Evolutionary conservation across 1,284 basidiomycete species (phyloP), one percentile per base, ranked within the genome.

Genomic region (Sanghuangporus weigelae): DNA sequence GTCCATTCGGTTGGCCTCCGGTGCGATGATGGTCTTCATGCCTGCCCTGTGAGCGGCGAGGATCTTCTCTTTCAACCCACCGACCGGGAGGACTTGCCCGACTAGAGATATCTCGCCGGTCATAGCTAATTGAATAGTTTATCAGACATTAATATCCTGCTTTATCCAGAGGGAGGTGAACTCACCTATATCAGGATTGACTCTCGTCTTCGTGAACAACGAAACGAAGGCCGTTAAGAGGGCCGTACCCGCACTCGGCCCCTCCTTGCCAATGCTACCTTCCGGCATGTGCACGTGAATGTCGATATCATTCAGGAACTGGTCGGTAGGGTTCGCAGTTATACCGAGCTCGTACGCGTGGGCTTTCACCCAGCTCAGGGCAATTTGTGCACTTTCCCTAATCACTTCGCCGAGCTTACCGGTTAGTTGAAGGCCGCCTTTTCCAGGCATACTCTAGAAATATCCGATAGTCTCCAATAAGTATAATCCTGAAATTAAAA

Each of bases 371-470:
- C 93, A 98, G 69, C 90, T 92, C 57, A 98, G 78, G 1, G 91
- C 94, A 67, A 98, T 96, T 74, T 96, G 93, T 0, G 96, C 95
- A 64, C 90, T 93, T 77, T 98, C 96, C 63, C 95, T 86, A 73
- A 98, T 98, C 65, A 98, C 96, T 71, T 99, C 96, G 58, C 96
- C 96, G 2, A 99, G 88, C 79, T 98, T 98, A 58, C 96, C 96
- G 0, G 96, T 98, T 6, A 98, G 79, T 71, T 96, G 94, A 2
- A 98, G 79, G 7, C 81, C 81, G 11, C 95, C 95, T 74, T 95
- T 95, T 7, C 93, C 95, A 35, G 93, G 94, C 93, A 95, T 96
- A 60, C 85, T 87, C 92, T 95, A 69, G 26, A 54, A 46, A 23
- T 12, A 59, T 26, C 31, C 46, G 49, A 68, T 46, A 46, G 16